Evolutionary conservation across 306 rosid genomes (phyloP).

Genomic region (Citrullus mucosospermus): DNA sequence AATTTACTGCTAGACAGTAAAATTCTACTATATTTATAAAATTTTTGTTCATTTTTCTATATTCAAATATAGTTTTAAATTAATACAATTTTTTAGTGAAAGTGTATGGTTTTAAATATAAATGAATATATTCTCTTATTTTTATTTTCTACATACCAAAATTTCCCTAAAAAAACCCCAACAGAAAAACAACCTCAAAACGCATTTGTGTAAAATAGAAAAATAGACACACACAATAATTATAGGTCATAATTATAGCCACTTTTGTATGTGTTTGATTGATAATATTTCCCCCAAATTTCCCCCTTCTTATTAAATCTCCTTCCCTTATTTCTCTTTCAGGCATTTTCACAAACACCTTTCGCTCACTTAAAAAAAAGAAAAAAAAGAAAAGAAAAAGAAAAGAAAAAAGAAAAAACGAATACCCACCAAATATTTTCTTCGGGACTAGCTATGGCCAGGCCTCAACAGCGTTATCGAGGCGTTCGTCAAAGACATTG

Average conservation of each 20-base stretch:
- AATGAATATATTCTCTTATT: too few species aligned
- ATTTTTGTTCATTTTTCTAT: too few species aligned
- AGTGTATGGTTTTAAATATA: too few species aligned
- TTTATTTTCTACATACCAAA: neutral
- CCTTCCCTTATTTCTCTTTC: neutral
- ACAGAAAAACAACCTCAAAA: neutral
- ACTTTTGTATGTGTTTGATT: neutral
- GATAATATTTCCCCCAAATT: neutral
- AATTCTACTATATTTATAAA: too few species aligned
- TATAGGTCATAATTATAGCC: neutral
- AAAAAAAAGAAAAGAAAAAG: neutral
- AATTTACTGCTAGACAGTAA: too few species aligned
- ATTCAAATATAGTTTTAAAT: too few species aligned
- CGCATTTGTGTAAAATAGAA: neutral
- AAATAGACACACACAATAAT: neutral
- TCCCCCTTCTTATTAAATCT: neutral
- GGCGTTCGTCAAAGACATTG: constrained; percentile 98
- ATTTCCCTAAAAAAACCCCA: neutral
- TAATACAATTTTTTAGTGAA: too few species aligned
- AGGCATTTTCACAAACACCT: constrained; percentile 8
- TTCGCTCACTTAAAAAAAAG: neutral
- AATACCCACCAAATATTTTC: too few species aligned
- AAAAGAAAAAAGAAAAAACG: neutral
- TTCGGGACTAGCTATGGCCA: constrained; percentile 37
- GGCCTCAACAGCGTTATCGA: constrained; percentile 89